Percentiles rank a stretch among this genome's conserved stretches.
Conservation (phyloP, 768 basidiomycete genomes). For the Mycena olivaceomarginata region DNA sequence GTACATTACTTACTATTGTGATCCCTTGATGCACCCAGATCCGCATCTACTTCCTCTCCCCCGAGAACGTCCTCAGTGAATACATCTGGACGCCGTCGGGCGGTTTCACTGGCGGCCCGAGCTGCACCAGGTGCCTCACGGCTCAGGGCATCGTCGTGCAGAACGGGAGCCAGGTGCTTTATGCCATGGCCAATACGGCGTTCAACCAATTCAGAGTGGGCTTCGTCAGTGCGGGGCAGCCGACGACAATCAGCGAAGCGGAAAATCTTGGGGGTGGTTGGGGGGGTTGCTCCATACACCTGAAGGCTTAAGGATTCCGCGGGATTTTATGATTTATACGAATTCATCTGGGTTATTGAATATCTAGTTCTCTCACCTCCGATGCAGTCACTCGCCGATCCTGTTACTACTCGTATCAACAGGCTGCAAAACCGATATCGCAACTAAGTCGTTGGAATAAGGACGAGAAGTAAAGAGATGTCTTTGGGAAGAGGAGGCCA, state of each 20-base stretch:
- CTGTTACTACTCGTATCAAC: too few relatives aligned
- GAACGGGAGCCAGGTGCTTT: constrained; percentile 6
- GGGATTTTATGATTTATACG: neutral
- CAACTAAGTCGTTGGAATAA: too few relatives aligned
- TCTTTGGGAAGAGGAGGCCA: too few relatives aligned
- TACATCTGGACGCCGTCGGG: constrained; percentile 3
- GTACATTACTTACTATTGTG: neutral
- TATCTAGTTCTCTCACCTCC: too few relatives aligned
- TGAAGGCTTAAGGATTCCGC: neutral
- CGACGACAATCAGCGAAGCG: constrained; percentile 2
- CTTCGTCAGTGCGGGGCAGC: constrained; percentile 18
- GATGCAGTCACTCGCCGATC: too few relatives aligned
- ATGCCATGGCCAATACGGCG: constrained; percentile 30
- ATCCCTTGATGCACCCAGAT: constrained; percentile 11
- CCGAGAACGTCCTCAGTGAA: constrained; percentile 23
- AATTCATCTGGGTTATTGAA: too few relatives aligned
- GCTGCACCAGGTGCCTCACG: constrained; percentile 11
- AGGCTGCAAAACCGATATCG: too few relatives aligned
- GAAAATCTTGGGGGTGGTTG: constrained; percentile 16
- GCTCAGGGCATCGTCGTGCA: constrained; percentile 14
- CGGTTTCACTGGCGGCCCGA: constrained; percentile 16
- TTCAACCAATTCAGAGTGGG: constrained; percentile 31
- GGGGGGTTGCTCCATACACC: constrained; percentile 7
- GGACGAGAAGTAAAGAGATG: too few relatives aligned
- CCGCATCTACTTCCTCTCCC: constrained; percentile 25